Evolutionary conservation across 108 stramenopile genomes (phyloP), one percentile per base, ranked within the genome.

Genomic region (Parmales sp.): DNA sequence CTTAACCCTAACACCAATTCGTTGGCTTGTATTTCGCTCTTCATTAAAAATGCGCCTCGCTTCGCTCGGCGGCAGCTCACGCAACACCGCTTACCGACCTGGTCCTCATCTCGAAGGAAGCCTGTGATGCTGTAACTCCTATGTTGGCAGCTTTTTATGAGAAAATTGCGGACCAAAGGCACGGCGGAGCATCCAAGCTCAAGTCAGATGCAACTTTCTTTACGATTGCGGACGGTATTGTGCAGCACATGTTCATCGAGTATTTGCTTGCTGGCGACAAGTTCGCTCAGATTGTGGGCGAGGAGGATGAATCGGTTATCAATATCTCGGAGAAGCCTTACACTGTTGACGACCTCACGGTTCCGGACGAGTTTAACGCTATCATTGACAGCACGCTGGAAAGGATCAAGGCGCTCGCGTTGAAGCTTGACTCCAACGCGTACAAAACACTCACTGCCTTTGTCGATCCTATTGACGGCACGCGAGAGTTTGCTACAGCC

Each of bases 391-490:
- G 11, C 1, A 77, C 77, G 2, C 51, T 73, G 49, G 28, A 19
- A 25, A 49, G 54, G 36, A 28, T 73, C 26, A 51, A 74, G 66
- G 72, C 73, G 19, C 71, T 81, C 11, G 64, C 50, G n/a, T 29
- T 16, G 39, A 39, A 69, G 26, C 39, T 74, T 38, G 69, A 69
- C 29, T 66, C 39, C 38, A 38, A 70, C 38, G 69, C 49, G 16
- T 77, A 74, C 51, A 69, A 70, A 38, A 63, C 72, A 9, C 37
- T 72, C 38, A 68, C 68, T 20, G 65, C 73, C 23, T 76, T 73
- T 38, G 70, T 76, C 60, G 75, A 76, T 51, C 75, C 75, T 3
- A 76, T 76, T 23, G 75, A 76, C 36, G 75, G 75, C 22, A 76
- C 75, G 7, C 48, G 75, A 8, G 75, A 76, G 67, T 76, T 76